Base-by-base conservation (phyloP, 2,329 filamentous ascomycete genomes). In the Talaromyces sp. region DNA sequence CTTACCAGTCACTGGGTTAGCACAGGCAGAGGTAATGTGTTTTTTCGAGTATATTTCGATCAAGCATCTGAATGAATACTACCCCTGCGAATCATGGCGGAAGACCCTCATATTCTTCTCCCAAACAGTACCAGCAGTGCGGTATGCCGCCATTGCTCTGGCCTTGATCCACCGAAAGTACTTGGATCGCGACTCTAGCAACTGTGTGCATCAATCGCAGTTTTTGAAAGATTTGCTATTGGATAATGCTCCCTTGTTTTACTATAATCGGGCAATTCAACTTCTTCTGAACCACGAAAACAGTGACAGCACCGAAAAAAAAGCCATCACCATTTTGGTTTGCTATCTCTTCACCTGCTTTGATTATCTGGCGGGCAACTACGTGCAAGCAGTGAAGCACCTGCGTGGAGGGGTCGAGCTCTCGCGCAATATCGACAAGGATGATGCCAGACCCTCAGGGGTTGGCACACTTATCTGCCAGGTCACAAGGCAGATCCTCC, bases 331-430 rank as follows among this genome's bases (percentile, higher is more conserved):
- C 4, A 70, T 77, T 52, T 60, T 77, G 62, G 71, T 73, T 52
- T 77, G 73, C 64, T 76, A 77, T 65, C 72, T 77, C 32, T 75
- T 77, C 64, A 72, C 65, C 63, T 75, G 73, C 66, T 74, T 75
- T 62, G 75, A 76, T 60, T 66, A 75, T 56, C 69, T 77, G 38
- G 68, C 67, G 7, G 71, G 73, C 32, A 70, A 74, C 63, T 56
- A 73, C 58, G 63, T 69, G 55, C 72, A 75, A 65, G 72, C 73
- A 64, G 56, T 72, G 26, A 72, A 69, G 58, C 74, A 77, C 59
- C 63, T 77, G n/a, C 70, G 68, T 59, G 35, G 35, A n/a, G 75
- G 74, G 43, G 69, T 74, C 31, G 68, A 69, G 55, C 70, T 76
- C 41, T 68, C 64, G 21, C 52, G 29, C 31, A 55, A 38, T 19